phyloP scores from a whole-genome alignment of 2,329 filamentous ascomycete genomes.

The Stagonosporopsis tanaceti region DNA sequence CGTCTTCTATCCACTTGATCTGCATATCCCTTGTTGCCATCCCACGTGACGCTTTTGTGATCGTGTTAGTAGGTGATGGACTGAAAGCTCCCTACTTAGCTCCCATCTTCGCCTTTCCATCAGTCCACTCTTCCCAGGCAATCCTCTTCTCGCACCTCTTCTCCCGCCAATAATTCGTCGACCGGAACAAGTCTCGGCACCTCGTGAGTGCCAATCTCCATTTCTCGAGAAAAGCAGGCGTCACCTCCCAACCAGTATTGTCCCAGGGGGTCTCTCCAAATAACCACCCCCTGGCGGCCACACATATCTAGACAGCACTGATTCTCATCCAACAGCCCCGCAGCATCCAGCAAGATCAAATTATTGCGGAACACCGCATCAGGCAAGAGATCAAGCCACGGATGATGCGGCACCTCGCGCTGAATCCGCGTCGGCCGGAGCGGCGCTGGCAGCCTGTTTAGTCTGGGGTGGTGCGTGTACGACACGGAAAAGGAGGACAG shows the following conservation, averaged over 20 bases:
- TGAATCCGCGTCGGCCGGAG: slow-evolving; percentile 62
- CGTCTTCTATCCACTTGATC: slow-evolving; percentile 10
- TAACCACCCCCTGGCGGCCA: slow-evolving; percentile 1
- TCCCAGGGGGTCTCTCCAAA: slow-evolving; percentile 15
- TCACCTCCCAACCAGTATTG: slow-evolving; percentile 12
- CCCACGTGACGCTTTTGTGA: background rate
- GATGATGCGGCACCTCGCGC: slow-evolving; percentile 60
- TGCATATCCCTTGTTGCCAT: background rate
- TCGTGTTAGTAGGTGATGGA: too few species aligned
- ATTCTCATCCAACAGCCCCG: slow-evolving; percentile 7
- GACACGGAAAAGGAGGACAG: slow-evolving; percentile 5
- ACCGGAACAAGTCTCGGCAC: slow-evolving; percentile 5
- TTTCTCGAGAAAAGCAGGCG: slow-evolving; percentile 1
- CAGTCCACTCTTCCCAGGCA: background rate
- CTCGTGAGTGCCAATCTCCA: slow-evolving; percentile 7
- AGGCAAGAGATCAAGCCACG: slow-evolving; percentile 63
- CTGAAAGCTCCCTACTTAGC: background rate
- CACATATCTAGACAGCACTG: slow-evolving; percentile 8
- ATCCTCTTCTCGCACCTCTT: slow-evolving; percentile 9
- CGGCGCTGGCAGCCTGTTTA: background rate
- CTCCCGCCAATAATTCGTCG: slow-evolving; percentile 10
- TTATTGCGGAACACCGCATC: slow-evolving; percentile 63
- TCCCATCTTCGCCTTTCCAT: background rate
- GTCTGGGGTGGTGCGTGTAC: background rate
- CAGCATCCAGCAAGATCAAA: slow-evolving; percentile 47